Evolutionary conservation across 768 basidiomycete genomes (phyloP).

Genomic region (Lactarius hatsudake): DNA sequence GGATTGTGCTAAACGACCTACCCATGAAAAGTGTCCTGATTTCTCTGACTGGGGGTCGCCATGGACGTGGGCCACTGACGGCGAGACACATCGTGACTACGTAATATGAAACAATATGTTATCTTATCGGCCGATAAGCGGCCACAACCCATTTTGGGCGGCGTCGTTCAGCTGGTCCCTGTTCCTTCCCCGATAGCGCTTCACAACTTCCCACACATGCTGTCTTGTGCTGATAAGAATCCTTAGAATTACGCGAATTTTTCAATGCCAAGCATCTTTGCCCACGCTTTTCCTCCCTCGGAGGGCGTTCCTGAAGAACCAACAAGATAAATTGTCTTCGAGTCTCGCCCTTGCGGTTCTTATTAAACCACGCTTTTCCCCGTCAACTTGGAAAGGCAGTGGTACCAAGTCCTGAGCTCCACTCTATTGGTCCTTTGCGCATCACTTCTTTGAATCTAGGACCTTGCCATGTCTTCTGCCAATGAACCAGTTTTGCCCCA

Average conservation of each 20-base stretch:
- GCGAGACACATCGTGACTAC: neutral
- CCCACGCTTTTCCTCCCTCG: constrained; percentile 1
- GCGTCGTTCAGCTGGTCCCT: neutral
- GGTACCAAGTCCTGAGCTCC: neutral
- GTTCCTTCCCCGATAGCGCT: neutral
- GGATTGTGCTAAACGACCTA: constrained; percentile 25
- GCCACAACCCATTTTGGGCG: neutral
- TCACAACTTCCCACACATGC: neutral
- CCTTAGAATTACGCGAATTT: neutral
- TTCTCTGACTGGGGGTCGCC: constrained; percentile 44
- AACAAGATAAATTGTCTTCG: constrained; percentile 12
- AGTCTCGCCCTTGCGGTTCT: neutral
- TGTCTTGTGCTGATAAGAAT: constrained; percentile 11
- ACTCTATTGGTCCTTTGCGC: neutral
- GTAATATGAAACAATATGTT: neutral
- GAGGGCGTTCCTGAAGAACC: constrained; percentile 1
- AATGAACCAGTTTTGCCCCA: constrained; percentile 56
- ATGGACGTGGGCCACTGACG: neutral
- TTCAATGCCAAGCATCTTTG: neutral
- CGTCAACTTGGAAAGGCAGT: neutral
- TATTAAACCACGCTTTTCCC: neutral
- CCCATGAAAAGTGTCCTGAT: constrained; percentile 39
- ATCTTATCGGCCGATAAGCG: neutral
- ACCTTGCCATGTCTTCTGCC: constrained; percentile 28
- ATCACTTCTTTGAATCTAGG: neutral